These are phyloP conservation scores for Alternaria sp. DNA, from an alignment of 2,329 filamentous ascomycete genomes.

Conservation along the genomic window DNA sequence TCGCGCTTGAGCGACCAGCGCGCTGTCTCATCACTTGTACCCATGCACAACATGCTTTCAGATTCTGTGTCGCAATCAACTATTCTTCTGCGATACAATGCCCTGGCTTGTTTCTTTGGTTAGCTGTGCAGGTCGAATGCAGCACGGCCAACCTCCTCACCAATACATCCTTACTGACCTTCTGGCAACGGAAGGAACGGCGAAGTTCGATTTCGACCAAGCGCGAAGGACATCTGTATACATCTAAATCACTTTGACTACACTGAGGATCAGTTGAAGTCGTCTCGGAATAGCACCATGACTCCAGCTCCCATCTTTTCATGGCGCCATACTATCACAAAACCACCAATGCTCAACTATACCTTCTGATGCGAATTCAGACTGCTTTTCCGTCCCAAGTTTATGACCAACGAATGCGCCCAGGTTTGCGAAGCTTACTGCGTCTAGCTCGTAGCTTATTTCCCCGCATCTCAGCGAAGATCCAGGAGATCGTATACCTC, in stretches of 20 bases:
- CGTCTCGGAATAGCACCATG: not conserved
- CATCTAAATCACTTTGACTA: not conserved
- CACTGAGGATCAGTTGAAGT: not conserved
- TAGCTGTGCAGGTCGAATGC: not conserved
- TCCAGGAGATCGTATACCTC: not conserved
- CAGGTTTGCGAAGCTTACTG: not conserved
- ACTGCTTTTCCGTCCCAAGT: not conserved
- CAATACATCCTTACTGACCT: not conserved
- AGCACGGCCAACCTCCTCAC: not conserved
- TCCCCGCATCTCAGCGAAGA: conserved; percentile 3
- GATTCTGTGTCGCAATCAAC: not conserved
- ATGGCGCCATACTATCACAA: not conserved
- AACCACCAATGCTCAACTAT: not conserved
- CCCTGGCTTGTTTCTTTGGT: not conserved
- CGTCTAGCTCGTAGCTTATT: conserved; percentile 1
- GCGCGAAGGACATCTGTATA: not conserved
- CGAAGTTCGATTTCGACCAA: not conserved
- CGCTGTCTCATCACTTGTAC: not conserved
- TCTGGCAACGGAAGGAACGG: not conserved
- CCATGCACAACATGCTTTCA: not conserved
- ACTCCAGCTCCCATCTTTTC: not conserved
- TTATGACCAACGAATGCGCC: not conserved
- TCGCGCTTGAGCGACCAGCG: not conserved
- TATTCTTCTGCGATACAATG: not conserved
- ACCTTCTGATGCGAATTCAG: not conserved